Evolutionary conservation across 352 stramenopile species (phyloP), one percentile per base, ranked within the genome.

Genomic region (Globisporangium radiosum): DNA sequence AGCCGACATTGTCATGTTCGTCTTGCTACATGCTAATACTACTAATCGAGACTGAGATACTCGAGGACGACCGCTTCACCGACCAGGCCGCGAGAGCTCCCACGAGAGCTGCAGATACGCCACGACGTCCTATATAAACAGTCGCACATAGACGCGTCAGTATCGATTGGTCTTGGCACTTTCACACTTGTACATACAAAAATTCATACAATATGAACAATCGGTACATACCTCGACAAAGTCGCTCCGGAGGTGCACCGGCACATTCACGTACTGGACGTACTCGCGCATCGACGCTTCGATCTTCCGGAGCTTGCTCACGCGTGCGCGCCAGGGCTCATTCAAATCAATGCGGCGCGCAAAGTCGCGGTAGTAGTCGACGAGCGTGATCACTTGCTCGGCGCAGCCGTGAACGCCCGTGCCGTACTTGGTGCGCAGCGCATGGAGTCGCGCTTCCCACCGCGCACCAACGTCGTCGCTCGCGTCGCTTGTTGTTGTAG

Each of bases 361-460:
- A 49, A 92, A 94, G 19, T 81, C 67, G 37, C 81, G 75, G 54
- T 94, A 94, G 49, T 94, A 94, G 59, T 92, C 83, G 11, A 94
- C 72, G 47, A 94, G 70, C 19, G 76, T 83, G 52, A 94, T 80
- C 37, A 87, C 81, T 56, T 94, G 85, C 54, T 90, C 85, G 0
- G 73, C 70, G 54, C 85, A 94, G 10, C 70, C 75, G 37, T 64
- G 66, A 45, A 88, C 69, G 6, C 83, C 78, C 7, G 47, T 15
- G 13, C 78, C 79, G 57, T 94, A 94, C 37, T 78, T 83, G 5
- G 72, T 81, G 17, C 85, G 81, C 38, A 94, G 58, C 10, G 73
- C 60, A 25, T 64, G 43, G 7, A 80, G 54, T 52, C 66, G 63
- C 56, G 54, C 47, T 25, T 76, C 40, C 25, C 61, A 57, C 6